Evolutionary conservation across 78 protist species (phyloP).

Genomic region (Planoprotostelium fungivorum): DNA sequence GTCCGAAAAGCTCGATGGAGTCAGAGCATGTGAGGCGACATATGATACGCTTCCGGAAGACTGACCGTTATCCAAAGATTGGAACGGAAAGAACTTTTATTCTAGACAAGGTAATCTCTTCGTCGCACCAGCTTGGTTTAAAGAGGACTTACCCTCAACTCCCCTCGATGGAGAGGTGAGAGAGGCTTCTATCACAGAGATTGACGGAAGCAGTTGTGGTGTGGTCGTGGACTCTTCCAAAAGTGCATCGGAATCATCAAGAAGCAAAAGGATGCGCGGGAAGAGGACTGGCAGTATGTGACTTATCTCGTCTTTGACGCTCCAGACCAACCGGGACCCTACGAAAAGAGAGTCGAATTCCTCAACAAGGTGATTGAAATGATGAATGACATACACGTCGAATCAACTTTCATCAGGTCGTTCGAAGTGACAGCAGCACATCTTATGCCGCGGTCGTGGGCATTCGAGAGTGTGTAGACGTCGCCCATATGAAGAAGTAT

Average conservation of each 20-base stretch:
- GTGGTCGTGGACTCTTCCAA: conserved; percentile 25
- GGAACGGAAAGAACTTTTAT: conserved; percentile 20
- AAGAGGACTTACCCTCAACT: not conserved
- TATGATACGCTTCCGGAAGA: not conserved
- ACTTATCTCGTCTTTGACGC: conserved; percentile 33
- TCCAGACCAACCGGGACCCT: not conserved
- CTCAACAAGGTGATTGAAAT: not conserved
- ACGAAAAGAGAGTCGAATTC: not conserved
- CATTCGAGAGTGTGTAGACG: not conserved
- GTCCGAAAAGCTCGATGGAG: conserved; percentile 41
- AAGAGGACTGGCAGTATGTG: conserved; percentile 14
- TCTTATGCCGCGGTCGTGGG: conserved; percentile 2
- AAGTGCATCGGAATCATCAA: conserved; percentile 17
- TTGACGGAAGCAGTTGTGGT: not conserved
- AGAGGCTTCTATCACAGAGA: not conserved
- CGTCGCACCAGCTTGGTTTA: conserved; percentile 23
- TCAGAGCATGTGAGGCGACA: conserved; percentile 8
- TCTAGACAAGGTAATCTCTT: conserved; percentile 21
- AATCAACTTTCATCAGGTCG: not conserved
- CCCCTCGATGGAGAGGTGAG: conserved; percentile 16
- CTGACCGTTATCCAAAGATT: not conserved
- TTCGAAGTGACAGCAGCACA: not conserved
- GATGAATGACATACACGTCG: not conserved
- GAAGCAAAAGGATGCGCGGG: not conserved
- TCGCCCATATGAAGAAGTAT: not conserved